Evolutionary conservation across 2,329 filamentous ascomycete genomes (phyloP), one percentile per base, ranked within the genome.

Genomic region (Cadophora luteo-olivacea): DNA sequence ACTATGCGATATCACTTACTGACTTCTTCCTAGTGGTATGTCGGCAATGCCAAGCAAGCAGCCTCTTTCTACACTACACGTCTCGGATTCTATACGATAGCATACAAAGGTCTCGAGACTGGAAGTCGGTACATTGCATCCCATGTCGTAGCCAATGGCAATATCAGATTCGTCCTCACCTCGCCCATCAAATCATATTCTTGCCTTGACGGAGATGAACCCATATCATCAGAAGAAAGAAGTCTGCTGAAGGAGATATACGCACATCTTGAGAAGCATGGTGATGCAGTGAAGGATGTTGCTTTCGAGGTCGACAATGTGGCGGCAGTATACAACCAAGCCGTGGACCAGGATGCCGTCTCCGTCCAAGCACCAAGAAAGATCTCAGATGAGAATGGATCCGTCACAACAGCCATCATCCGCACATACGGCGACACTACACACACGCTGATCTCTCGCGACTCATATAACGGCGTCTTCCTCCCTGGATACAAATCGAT

Each of bases 11-110:
- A 5, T 45, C 38, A 41, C 41, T 60, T 16, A 60, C 54, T 61
- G 14, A 66, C 55, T 60, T 22, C 74, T 12, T 4, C 2, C 19
- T 19, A 64, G 62, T 97, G 94, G 94, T 97, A 93, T 84, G 95
- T 97, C 36, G 94, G 94, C 78, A 98, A 98, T 79, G 94, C 95
- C 75, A 97, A 97, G 82, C 94, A 97, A 84, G 93, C 94, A 2
- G 94, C 94, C 49, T 87, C 91, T 16, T 97, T 93, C 83, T 97
- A 97, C 82, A 90, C 91, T 74, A 90, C 88, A 12, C 91, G 94
- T 73, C 94, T 97, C 84, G 94, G 93, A 66, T 97, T 97, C 83
- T 84, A 87, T 76, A 88, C 87, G 24, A 81, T 97, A 67, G 95
- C 95, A 70, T 97, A 97, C 81, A 87, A 87, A 51, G 95, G 94